These are phyloP conservation scores for Chlorella sorokiniana DNA, from an alignment of 139 green algal species.

Conservation along the genomic window DNA sequence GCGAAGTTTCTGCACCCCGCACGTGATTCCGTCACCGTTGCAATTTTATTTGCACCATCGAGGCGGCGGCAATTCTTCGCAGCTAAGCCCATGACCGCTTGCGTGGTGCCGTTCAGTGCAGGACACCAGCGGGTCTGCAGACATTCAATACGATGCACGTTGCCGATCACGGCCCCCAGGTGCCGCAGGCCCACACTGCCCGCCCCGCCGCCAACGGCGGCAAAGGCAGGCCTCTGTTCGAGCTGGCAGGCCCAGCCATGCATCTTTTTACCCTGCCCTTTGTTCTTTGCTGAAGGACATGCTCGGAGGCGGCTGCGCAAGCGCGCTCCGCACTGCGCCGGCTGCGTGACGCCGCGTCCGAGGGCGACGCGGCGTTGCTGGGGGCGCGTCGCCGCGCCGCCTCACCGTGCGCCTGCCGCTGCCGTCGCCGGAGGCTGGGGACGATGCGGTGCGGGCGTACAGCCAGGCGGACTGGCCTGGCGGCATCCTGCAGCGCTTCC, in stretches of 20 bases:
- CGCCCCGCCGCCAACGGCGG: background rate
- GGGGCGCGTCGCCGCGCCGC: background rate
- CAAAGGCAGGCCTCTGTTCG: too few species aligned
- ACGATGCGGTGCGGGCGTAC: slow-evolving; percentile 14
- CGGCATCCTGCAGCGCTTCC: slow-evolving; percentile 35
- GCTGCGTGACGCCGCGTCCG: background rate
- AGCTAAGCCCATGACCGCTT: too few species aligned
- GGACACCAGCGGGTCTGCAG: too few species aligned
- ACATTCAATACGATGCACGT: too few species aligned
- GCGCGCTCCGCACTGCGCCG: slow-evolving; percentile 5
- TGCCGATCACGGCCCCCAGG: too few species aligned
- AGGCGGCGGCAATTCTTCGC: too few species aligned
- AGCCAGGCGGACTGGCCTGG: slow-evolving; percentile 16
- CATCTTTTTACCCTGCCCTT: background rate
- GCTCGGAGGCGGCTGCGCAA: slow-evolving; percentile 16
- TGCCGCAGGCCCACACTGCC: too few species aligned
- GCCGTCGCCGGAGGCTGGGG: background rate
- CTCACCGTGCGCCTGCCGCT: slow-evolving; percentile 15
- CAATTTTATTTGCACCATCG: too few species aligned
- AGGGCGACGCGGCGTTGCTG: background rate
- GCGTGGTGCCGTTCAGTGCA: too few species aligned
- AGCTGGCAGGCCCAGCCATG: too few species aligned
- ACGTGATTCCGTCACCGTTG: too few species aligned
- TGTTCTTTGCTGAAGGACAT: background rate
- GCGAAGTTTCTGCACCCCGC: too few species aligned